Percentiles rank a stretch among this genome's conserved stretches.
Evolutionary conservation across 169 alveolate genomes (phyloP).

Genomic region (Babesia bigemina): DNA sequence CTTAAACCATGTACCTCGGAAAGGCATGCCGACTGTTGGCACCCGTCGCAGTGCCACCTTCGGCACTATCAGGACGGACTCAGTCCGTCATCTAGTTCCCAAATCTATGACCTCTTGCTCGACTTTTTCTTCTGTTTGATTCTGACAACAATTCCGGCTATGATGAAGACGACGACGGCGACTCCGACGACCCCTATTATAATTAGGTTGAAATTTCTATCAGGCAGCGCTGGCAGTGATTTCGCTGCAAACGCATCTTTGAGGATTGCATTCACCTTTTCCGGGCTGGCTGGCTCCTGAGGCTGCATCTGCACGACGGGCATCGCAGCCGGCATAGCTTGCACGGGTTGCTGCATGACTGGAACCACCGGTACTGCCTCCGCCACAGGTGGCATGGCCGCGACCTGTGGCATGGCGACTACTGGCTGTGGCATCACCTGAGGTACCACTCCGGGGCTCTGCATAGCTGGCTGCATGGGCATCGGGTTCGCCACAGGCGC

Average conservation of each 20-base stretch:
- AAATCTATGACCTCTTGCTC: background rate
- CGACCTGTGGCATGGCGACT: slow-evolving; percentile 14
- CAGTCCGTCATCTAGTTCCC: no score
- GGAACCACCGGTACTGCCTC: background rate
- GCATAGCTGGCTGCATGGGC: background rate
- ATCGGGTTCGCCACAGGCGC: background rate
- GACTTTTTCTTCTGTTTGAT: slow-evolving; percentile 41
- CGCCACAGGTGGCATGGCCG: slow-evolving; percentile 1
- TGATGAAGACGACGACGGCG: slow-evolving; percentile 24
- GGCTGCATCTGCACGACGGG: background rate
- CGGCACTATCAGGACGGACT: no score
- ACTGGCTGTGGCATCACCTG: background rate
- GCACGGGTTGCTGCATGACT: slow-evolving; percentile 4
- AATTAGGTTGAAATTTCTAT: background rate
- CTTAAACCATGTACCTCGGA: no score
- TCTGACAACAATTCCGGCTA: slow-evolving; percentile 36
- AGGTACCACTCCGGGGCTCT: background rate
- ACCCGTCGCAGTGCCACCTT: no score
- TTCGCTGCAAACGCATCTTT: background rate
- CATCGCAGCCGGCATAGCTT: slow-evolving; percentile 6
- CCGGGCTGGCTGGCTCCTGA: background rate
- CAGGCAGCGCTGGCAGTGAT: background rate
- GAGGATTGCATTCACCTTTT: slow-evolving; percentile 7
- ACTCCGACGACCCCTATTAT: slow-evolving; percentile 33
- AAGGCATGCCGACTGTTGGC: no score